Evolutionary conservation across 2,329 filamentous ascomycete species (phyloP).

Genomic region (Mycosphaerelloides madeirae): DNA sequence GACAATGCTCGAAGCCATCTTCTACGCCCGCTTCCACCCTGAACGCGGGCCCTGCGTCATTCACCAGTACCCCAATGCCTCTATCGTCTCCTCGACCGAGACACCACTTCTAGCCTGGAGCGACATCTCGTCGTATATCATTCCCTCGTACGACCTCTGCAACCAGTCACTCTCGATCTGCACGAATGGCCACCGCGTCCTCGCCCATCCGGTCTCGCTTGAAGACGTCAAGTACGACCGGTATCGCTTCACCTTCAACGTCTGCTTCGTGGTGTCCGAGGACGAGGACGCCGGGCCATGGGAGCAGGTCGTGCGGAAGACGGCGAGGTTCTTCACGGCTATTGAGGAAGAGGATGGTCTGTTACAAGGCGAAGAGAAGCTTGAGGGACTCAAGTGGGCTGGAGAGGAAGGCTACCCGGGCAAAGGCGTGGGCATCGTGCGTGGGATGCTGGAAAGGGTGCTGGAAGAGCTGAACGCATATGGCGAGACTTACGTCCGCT

Average conservation of each 20-base stretch:
- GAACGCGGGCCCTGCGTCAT: constrained; percentile 36
- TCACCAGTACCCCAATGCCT: constrained; percentile 27
- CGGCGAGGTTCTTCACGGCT: constrained; percentile 79
- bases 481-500: constrained; percentile 64
- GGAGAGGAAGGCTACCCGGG: constrained; percentile 29
- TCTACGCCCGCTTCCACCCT: constrained; percentile 63
- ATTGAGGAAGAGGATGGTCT: constrained; percentile 90
- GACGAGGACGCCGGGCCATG: constrained; percentile 63
- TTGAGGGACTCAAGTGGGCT: constrained; percentile 22
- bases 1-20: constrained; percentile 58
- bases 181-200: constrained; percentile 70
- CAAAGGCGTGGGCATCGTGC: constrained; percentile 43
- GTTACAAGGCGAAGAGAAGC: constrained; percentile 58
- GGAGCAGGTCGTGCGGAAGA: constrained; percentile 70
- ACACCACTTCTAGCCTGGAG: constrained; percentile 52
- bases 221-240: constrained; percentile 71
- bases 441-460: constrained; percentile 74
- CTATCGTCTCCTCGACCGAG: constrained; percentile 17
- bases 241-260: constrained; percentile 95
- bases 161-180: constrained; percentile 79
- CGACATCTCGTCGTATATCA: constrained; percentile 84
- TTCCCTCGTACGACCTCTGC: constrained; percentile 91
- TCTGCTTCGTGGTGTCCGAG: constrained; percentile 74
- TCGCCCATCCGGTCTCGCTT: constrained; percentile 87
- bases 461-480: constrained; percentile 95